These are phyloP conservation scores for Backusella liffmaniae DNA, from an alignment of 192 early-diverging fungal species.

Conservation along the genomic window DNA sequence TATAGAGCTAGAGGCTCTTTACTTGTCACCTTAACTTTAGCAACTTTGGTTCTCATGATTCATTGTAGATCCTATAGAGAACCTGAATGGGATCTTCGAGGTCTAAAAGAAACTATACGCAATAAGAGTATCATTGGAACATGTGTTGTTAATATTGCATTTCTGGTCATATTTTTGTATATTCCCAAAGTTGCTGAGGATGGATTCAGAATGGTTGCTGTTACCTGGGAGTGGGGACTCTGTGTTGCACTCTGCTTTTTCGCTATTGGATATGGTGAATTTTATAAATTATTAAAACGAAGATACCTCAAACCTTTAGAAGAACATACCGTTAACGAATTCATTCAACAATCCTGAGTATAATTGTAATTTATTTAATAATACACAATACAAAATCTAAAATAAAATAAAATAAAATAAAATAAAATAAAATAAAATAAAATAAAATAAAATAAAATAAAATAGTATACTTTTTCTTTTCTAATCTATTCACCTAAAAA, in stretches of 20 bases:
- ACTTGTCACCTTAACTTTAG: conserved; percentile 46
- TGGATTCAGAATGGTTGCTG: conserved; percentile 55
- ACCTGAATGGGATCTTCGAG: conserved; percentile 50
- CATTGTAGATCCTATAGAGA: conserved; percentile 71
- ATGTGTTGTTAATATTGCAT: conserved; percentile 42
- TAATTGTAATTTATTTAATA: neutral
- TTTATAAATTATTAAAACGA: conserved; percentile 5
- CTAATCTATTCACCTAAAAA: neutral
- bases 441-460: neutral
- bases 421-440: neutral
- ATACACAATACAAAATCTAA: neutral
- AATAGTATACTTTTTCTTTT: neutral
- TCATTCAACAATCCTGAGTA: neutral
- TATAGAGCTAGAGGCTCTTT: conserved; percentile 63
- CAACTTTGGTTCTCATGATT: conserved; percentile 59
- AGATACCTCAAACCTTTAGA: conserved; percentile 7
- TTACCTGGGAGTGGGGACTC: conserved; percentile 75
- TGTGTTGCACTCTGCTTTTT: conserved; percentile 33
- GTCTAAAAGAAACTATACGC: conserved; percentile 38
- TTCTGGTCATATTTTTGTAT: conserved; percentile 58
- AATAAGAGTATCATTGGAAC: conserved; percentile 49
- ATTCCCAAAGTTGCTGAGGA: conserved; percentile 56
- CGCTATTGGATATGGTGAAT: neutral
- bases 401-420: neutral
- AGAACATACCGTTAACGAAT: neutral